A percentile compares a stretch with the other conserved stretches of the same genome.
Conservation (phyloP, 2,329 filamentous ascomycete genomes). For the Fusarium marasasianum region DNA sequence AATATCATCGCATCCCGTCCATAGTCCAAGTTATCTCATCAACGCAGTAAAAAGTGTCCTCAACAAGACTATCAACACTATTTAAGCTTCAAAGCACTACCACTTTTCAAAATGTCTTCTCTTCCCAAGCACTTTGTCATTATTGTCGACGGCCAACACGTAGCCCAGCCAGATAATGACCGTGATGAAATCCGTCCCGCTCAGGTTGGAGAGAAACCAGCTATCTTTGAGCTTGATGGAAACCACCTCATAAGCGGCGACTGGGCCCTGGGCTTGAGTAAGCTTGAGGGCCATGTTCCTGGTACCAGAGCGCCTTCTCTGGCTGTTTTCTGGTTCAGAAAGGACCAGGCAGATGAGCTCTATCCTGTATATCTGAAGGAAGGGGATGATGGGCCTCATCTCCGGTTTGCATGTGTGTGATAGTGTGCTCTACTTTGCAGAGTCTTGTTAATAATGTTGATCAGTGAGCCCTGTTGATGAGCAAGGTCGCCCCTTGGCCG, state of each 20-base stretch:
- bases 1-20: not conserved
- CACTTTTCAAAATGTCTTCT: not conserved
- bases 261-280: not conserved
- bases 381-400: not conserved
- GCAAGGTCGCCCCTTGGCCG: not conserved
- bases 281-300: not conserved
- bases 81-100: accelerated
- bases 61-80: not conserved
- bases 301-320: not conserved
- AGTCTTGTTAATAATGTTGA: too few relatives aligned
- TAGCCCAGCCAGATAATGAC: not conserved
- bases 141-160: not conserved
- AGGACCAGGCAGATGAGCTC: not conserved
- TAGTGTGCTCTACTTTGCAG: too few relatives aligned
- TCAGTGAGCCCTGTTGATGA: not conserved
- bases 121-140: not conserved
- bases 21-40: not conserved
- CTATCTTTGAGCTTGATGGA: not conserved
- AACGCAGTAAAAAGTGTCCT: not conserved
- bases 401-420: not conserved
- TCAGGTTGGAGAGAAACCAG: not conserved
- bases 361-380: not conserved
- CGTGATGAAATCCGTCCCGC: not conserved
- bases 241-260: not conserved
- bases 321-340: not conserved